Percentiles rank a stretch among this genome's conserved stretches.
These are phyloP conservation scores for Cajanus cajan DNA, from an alignment of 306 rosid species.

Conservation along the genomic window DNA sequence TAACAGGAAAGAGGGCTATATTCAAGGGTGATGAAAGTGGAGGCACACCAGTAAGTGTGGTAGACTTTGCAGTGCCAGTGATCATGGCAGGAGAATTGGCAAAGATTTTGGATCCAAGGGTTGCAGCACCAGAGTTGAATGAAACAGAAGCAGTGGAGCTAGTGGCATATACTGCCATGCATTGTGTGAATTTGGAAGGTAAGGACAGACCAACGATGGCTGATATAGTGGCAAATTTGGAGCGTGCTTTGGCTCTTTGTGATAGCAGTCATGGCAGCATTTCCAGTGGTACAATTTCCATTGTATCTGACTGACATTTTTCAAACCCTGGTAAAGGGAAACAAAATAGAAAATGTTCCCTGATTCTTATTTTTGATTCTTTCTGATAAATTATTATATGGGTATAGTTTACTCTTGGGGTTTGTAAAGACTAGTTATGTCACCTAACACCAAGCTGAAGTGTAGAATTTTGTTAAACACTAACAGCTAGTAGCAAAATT, in stretches of 20 bases:
- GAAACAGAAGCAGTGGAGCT: conserved; percentile 91
- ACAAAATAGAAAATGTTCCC: conserved; percentile 32
- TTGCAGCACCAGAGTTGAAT: conserved; percentile 62
- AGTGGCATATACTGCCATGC: conserved; percentile 83
- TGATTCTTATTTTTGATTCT: conserved; percentile 30
- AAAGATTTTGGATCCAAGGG: conserved; percentile 64
- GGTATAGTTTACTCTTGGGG: conserved; percentile 20
- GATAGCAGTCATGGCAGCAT: conserved; percentile 86
- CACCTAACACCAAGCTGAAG: conserved; percentile 38
- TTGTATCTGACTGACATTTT: conserved; percentile 56
- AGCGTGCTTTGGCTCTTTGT: conserved; percentile 71
- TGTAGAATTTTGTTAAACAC: conserved; percentile 36
- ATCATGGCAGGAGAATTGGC: conserved; percentile 66
- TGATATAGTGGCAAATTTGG: conserved; percentile 92
- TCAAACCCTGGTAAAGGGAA: conserved; percentile 18
- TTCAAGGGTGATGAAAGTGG: conserved; percentile 61
- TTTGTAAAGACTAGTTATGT: conserved; percentile 36
- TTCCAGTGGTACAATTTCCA: conserved; percentile 75
- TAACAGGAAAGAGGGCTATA: conserved; percentile 94
- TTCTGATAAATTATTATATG: conserved; percentile 33
- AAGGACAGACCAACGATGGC: conserved; percentile 88
- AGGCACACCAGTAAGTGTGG: conserved; percentile 67
- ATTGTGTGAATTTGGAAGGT: conserved; percentile 92
- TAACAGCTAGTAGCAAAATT: conserved; percentile 25
- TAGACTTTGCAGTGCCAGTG: conserved; percentile 75